Conservation (phyloP, 73 alveolate genomes). For the Stentor coeruleus region DNA sequence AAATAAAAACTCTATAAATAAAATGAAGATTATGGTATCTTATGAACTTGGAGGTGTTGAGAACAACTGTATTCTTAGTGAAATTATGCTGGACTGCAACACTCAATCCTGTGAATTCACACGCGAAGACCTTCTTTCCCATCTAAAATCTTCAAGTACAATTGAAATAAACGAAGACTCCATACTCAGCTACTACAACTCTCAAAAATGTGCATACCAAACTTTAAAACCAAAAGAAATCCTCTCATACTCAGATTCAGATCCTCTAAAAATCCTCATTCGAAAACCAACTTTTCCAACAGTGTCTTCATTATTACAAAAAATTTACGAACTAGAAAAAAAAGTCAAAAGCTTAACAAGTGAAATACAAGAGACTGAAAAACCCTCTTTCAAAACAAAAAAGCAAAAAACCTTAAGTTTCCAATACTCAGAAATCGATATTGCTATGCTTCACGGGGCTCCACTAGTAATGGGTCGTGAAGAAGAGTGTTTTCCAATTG, state of each 20-base stretch:
- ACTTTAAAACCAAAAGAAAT: neutral
- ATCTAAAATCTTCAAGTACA: neutral
- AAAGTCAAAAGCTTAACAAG: neutral
- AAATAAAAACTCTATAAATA: no score
- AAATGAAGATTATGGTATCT: neutral
- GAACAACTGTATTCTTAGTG: neutral
- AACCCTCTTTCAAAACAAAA: neutral
- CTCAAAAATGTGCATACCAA: neutral
- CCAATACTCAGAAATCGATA: neutral
- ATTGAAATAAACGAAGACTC: neutral
- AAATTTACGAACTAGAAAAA: neutral
- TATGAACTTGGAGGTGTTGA: slow-evolving; percentile 22
- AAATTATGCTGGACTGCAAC: neutral
- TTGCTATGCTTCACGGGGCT: neutral
- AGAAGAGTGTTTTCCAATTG: no score
- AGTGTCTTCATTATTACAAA: neutral
- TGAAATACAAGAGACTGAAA: neutral
- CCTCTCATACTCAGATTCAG: neutral
- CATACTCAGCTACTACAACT: neutral
- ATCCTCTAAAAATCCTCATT: neutral
- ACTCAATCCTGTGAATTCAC: neutral
- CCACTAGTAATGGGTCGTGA: neutral
- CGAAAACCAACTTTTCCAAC: neutral
- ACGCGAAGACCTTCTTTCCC: neutral
- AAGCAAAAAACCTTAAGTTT: neutral